Evolutionary conservation across 2,329 filamentous ascomycete genomes (phyloP), one percentile per base, ranked within the genome.

Genomic region (Akanthomyces dipterigenus): DNA sequence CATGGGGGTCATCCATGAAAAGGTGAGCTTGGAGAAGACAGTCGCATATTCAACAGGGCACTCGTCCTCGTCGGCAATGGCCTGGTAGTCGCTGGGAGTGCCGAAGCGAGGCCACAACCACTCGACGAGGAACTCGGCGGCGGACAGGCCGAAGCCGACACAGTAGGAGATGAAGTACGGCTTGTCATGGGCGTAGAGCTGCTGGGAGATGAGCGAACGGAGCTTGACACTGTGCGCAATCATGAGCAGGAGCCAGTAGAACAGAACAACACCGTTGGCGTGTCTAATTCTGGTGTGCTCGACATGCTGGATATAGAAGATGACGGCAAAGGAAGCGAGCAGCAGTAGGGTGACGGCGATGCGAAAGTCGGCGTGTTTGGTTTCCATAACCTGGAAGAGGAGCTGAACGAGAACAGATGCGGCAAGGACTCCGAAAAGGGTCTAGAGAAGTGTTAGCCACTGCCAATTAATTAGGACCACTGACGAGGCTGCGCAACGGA

Each of bases 1-100:
- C 84, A 99, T 78, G 0, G 95, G 93, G 0, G 95, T 98, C 93
- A 99, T 97, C 95, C 95, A 99, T 60, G 89, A 88, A 74, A 99
- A 99, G 0, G 93, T 96, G 50, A 99, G 82, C 55, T 90, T 86
- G 4, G 93, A 96, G 76, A 99, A 99, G 57, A 98, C 81, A 63
- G 93, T 92, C 14, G 95, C 93, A 72, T 96, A 96, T 75, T 98
- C 93, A 64, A 90, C 87, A 0, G 89, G 89, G 61, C 85, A 87
- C 67, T 87, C 83, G 45, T 82, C 83, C 61, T 85, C 82, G 40
- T 85, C 83, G 20, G 82, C 73, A 60, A 87, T 75, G 24, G 77
- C 82, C 62, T 82, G 78, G 68, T 87, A 87, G 36, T 75, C 74
- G 67, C 85, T 89, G 8, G 68, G 64, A 5, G 68, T 66, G 63